These are phyloP conservation scores for Calophaca sinica DNA, from an alignment of 306 rosid genomes.

Conservation along the genomic window DNA sequence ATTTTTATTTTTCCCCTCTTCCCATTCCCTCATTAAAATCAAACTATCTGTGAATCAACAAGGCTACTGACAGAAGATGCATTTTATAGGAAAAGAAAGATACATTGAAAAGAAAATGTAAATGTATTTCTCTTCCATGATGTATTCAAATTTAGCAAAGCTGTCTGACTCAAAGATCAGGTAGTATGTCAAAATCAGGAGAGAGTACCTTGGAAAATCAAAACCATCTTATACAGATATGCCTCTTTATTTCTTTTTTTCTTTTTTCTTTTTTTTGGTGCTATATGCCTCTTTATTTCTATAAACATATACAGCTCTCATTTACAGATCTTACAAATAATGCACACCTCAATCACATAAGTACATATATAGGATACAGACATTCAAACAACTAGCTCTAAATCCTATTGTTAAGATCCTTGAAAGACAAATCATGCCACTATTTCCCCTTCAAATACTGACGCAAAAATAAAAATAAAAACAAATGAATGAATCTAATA, in stretches of 20 bases:
- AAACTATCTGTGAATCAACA: not conserved
- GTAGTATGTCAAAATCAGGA: too few species aligned
- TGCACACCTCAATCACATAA: conserved; percentile 45
- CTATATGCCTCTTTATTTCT: not conserved
- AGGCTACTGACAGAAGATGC: not conserved
- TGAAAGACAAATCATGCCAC: conserved; percentile 35
- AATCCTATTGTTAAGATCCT: conserved; percentile 35
- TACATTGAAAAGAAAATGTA: not conserved
- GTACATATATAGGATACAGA: conserved; percentile 25
- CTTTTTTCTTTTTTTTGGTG: not conserved
- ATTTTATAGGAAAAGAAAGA: not conserved
- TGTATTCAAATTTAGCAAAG: too few species aligned
- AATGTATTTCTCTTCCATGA: too few species aligned
- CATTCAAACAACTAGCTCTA: conserved; percentile 34
- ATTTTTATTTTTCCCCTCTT: too few species aligned
- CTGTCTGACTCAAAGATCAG: too few species aligned
- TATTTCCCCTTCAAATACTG: conserved; percentile 35
- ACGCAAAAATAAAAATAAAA: not conserved
- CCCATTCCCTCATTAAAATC: not conserved
- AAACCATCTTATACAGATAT: not conserved
- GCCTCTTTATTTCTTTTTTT: too few species aligned
- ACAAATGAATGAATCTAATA: conserved; percentile 43
- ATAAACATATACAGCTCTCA: conserved; percentile 2
- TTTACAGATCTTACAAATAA: conserved; percentile 13
- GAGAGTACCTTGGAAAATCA: not conserved